Conservation (phyloP, 2,329 filamentous ascomycete genomes). For the Aspergillus aculeatinus region DNA sequence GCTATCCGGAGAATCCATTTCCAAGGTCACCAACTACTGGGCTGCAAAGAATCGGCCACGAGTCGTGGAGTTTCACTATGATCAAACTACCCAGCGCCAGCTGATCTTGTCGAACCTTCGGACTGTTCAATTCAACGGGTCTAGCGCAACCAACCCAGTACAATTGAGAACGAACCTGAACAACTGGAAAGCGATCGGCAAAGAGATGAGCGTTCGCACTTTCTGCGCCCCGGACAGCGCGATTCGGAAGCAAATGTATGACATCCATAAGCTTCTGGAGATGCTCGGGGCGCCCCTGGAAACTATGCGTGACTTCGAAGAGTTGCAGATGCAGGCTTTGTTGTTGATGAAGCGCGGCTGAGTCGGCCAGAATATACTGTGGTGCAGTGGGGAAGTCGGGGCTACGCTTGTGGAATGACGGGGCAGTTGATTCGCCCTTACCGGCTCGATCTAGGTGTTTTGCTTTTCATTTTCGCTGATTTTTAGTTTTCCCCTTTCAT, state of each 20-base stretch:
- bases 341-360: slow-evolving; percentile 29
- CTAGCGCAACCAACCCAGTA: slow-evolving; percentile 39
- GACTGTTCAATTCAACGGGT: slow-evolving; percentile 48
- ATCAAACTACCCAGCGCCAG: slow-evolving; percentile 51
- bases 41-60: slow-evolving; percentile 47
- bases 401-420: too few species aligned
- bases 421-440: too few species aligned
- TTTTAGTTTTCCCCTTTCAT: too few species aligned
- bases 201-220: slow-evolving; percentile 50
- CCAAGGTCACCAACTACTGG: slow-evolving; percentile 43
- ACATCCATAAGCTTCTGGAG: slow-evolving; percentile 50
- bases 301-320: slow-evolving; percentile 42
- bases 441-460: too few species aligned
- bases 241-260: slow-evolving; percentile 51
- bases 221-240: slow-evolving; percentile 52
- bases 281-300: slow-evolving; percentile 47
- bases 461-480: too few species aligned
- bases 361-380: not conserved
- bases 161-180: slow-evolving; percentile 48
- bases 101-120: slow-evolving; percentile 49
- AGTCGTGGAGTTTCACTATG: slow-evolving; percentile 54
- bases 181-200: slow-evolving; percentile 50
- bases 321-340: slow-evolving; percentile 36
- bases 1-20: slow-evolving; percentile 41
- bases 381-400: too few species aligned